phyloP scores from a whole-genome alignment of 1,139 yeast genomes.

The Nakaseomyces bracarensis region DNA sequence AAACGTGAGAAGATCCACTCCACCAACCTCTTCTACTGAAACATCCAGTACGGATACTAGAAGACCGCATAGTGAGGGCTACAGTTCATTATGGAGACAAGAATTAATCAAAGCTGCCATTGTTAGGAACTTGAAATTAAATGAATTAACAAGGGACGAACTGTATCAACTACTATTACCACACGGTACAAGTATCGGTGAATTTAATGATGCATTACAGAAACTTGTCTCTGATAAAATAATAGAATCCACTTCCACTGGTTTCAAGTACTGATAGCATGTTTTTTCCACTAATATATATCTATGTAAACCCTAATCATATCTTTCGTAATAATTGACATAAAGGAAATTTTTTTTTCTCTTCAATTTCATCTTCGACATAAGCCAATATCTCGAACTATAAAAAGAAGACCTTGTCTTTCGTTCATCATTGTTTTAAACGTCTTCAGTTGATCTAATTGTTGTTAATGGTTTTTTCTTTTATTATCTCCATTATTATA shows the following conservation, averaged over 20 bases:
- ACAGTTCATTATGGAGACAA: constrained; percentile 24
- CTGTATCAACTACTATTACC: constrained; percentile 13
- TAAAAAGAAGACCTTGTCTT: neutral
- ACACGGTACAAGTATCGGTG: constrained; percentile 28
- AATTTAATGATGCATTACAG: constrained; percentile 26
- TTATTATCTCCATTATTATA: too few relatives aligned
- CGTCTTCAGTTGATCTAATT: too few relatives aligned
- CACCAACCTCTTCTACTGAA: neutral
- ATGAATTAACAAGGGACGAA: constrained; percentile 10
- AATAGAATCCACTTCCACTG: constrained; percentile 8
- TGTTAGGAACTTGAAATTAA: constrained; percentile 21
- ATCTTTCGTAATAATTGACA: neutral
- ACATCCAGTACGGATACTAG: neutral
- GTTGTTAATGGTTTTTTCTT: too few relatives aligned
- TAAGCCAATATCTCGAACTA: too few relatives aligned
- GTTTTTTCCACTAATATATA: too few relatives aligned
- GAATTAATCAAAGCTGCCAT: constrained; percentile 26
- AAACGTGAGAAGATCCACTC: neutral
- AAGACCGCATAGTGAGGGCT: constrained; percentile 19
- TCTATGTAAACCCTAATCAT: neutral
- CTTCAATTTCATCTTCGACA: too few relatives aligned
- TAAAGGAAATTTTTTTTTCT: neutral
- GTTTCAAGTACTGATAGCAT: constrained; percentile 1
- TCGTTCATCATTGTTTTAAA: too few relatives aligned
- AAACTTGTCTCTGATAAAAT: constrained; percentile 12